Evolutionary conservation across 2,329 filamentous ascomycete genomes (phyloP).

Genomic region (Tolypocladium endophyticum): DNA sequence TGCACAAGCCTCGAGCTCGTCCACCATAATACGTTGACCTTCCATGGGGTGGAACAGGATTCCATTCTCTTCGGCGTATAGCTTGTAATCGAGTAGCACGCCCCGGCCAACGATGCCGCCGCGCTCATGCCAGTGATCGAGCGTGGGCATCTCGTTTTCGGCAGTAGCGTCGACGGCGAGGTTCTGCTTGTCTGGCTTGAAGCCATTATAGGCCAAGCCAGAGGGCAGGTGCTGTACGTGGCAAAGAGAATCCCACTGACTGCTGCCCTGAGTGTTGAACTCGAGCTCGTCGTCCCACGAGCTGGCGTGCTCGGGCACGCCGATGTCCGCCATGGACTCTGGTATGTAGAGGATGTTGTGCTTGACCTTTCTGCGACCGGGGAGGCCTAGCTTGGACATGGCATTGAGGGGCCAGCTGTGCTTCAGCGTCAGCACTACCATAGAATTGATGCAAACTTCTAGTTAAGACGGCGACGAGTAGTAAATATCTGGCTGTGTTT

Average conservation of each 20-base stretch:
- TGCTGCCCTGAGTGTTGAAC: slow-evolving; percentile 45
- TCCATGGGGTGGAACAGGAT: slow-evolving; percentile 40
- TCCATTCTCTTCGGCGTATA: slow-evolving; percentile 38
- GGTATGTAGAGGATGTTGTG: slow-evolving; percentile 26
- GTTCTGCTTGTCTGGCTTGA: slow-evolving; percentile 22
- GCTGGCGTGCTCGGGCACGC: slow-evolving; percentile 5
- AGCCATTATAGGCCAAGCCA: slow-evolving; percentile 39
- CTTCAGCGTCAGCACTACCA: background rate
- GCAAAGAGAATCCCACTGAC: slow-evolving; percentile 45
- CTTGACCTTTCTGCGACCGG: slow-evolving; percentile 20
- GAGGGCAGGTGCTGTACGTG: slow-evolving; percentile 34
- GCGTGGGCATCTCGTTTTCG: slow-evolving; percentile 14
- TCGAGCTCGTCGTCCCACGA: slow-evolving; percentile 39
- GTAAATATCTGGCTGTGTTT: background rate
- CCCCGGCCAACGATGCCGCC: slow-evolving; percentile 45
- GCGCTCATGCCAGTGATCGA: slow-evolving; percentile 39
- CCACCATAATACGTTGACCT: slow-evolving; percentile 39
- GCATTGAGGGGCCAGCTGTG: slow-evolving; percentile 32
- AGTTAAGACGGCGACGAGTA: background rate
- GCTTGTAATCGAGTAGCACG: slow-evolving; percentile 43
- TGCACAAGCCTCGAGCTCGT: slow-evolving; percentile 48
- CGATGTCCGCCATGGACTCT: slow-evolving; percentile 3
- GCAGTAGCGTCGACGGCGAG: slow-evolving; percentile 15
- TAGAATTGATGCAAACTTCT: too few species aligned
- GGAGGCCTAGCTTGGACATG: slow-evolving; percentile 21